Base-by-base conservation (phyloP, 1,139 yeast species). In the Taphrina confusa region DNA sequence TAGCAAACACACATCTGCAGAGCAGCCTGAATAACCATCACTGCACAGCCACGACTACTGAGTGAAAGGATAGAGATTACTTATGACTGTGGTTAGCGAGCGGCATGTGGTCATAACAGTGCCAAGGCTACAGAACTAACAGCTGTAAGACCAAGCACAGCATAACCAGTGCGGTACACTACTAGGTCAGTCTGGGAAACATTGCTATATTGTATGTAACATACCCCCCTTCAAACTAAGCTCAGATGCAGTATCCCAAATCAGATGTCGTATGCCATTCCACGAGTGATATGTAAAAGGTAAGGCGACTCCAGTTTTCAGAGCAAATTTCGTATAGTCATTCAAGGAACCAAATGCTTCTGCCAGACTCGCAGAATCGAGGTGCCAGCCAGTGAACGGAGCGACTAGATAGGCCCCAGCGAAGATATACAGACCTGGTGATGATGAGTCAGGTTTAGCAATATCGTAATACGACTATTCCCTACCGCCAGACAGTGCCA, bases 81-180 rank as follows among this genome's bases (percentile, higher is more conserved):
- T n/a, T n/a, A n/a, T n/a, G n/a, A n/a, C n/a, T n/a, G n/a, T n/a
- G n/a, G n/a, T n/a, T n/a, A n/a, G n/a, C n/a, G n/a, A n/a, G n/a
- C n/a, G n/a, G n/a, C n/a, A n/a, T n/a, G n/a, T n/a, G 11, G 9
- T 37, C 31, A 49, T 20, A 34, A 18, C 20, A 34, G 23, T 22
- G 33, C 31, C 39, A 49, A 33, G 6, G 22, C 57, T n/a, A 61
- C 31, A 18, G 28, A 23, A 8, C 27, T 33, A 47, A 37, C 57
- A 37, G 85, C 86, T 54, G 95, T 77, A 67, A 82, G 76, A 36
- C 84, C 97, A 65, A 90, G 73, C 28, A 90, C 96, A 57, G 81
- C 76, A 74, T 89, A 89, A 65, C 97, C 97, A 51, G 97, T 90
- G 76, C 87, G 82, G 81, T 87, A 87, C 64, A 94, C 97, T 68